phyloP scores from a whole-genome alignment of 164 flowering plant species.

The Magnolia kwangsiensis region DNA sequence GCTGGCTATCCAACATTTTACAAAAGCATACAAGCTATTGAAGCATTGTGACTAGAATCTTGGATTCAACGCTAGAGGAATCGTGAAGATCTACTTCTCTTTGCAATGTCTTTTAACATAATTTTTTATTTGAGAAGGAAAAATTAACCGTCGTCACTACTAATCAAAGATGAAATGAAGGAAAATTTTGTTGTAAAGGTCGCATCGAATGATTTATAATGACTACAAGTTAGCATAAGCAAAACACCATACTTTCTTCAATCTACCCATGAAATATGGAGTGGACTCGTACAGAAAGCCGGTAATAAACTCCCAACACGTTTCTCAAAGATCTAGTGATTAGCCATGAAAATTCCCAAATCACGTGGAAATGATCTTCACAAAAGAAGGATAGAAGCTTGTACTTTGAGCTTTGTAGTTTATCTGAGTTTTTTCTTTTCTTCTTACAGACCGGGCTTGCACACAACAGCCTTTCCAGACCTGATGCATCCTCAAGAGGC shows the following conservation, averaged over 20 bases:
- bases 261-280: conserved; percentile 4
- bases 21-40: too few relatives aligned
- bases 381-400: conserved; percentile 4
- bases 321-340: neutral
- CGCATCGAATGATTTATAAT: neutral
- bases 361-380: conserved; percentile 2
- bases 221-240: neutral
- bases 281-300: neutral
- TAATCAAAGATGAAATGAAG: too few relatives aligned
- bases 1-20: too few relatives aligned
- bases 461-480: conserved; percentile 15
- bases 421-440: conserved; percentile 63
- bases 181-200: neutral
- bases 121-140: too few relatives aligned
- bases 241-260: neutral
- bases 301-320: neutral
- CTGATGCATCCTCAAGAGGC: conserved; percentile 11
- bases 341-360: neutral
- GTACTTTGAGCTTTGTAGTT: conserved; percentile 51
- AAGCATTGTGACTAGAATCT: too few relatives aligned
- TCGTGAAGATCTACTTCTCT: too few relatives aligned
- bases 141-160: too few relatives aligned
- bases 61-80: too few relatives aligned
- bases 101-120: too few relatives aligned
- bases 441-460: conserved; percentile 26